phyloP scores from a whole-genome alignment of 768 basidiomycete genomes.

The Pisolithus orientalis region DNA sequence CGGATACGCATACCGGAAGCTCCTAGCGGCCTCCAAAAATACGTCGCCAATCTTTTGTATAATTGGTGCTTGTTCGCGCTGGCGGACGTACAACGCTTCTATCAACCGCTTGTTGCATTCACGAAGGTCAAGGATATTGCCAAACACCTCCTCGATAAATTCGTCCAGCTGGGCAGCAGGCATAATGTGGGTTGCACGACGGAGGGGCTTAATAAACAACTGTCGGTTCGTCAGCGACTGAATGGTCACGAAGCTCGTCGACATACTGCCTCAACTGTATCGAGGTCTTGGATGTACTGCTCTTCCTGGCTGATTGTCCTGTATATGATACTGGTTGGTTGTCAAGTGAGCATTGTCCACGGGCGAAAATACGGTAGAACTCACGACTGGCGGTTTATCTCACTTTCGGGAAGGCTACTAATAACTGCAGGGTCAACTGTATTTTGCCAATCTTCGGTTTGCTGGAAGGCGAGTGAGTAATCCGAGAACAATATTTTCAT shows the following conservation, averaged over 20 bases:
- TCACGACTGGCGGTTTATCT: slow-evolving; percentile 76
- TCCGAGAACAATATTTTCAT: slow-evolving; percentile 8
- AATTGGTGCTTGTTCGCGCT: slow-evolving; percentile 74
- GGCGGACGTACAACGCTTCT: slow-evolving; percentile 80
- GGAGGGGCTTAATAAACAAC: slow-evolving; percentile 53
- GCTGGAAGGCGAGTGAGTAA: slow-evolving; percentile 1
- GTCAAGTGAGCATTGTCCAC: not conserved
- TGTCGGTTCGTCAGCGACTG: slow-evolving; percentile 24
- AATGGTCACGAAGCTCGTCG: slow-evolving; percentile 19
- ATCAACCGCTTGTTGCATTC: slow-evolving; percentile 79
- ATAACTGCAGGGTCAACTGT: slow-evolving; percentile 46
- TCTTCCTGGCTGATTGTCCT: slow-evolving; percentile 86
- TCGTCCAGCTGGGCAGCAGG: slow-evolving; percentile 55
- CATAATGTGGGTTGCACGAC: slow-evolving; percentile 52
- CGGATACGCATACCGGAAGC: slow-evolving; percentile 84
- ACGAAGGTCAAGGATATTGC: slow-evolving; percentile 82
- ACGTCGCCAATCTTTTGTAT: slow-evolving; percentile 86
- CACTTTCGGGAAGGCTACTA: slow-evolving; percentile 59
- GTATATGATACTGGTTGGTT: slow-evolving; percentile 57
- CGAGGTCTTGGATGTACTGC: slow-evolving; percentile 84
- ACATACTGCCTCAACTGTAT: slow-evolving; percentile 67
- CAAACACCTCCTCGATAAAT: slow-evolving; percentile 87
- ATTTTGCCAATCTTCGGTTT: slow-evolving; percentile 46
- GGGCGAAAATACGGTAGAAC: slow-evolving; percentile 3
- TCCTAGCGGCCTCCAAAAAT: slow-evolving; percentile 79